These are phyloP conservation scores for Dendrobium chrysotoxum DNA, from an alignment of 106 monocot species.

Conservation along the genomic window DNA sequence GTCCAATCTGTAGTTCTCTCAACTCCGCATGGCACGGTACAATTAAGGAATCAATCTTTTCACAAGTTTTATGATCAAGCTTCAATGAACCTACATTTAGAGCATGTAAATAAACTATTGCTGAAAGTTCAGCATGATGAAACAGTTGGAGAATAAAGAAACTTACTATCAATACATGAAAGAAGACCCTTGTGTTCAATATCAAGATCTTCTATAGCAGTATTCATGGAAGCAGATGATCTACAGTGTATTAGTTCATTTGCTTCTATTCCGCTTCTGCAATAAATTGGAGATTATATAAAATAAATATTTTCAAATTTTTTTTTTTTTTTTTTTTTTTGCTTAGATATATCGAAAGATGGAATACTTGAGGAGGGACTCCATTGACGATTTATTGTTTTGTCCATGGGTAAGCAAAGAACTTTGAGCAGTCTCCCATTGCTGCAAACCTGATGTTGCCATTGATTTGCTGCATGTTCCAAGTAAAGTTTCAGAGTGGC, in stretches of 20 bases:
- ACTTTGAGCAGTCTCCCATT: constrained; percentile 66
- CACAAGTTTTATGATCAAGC: constrained; percentile 45
- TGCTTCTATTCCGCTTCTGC: constrained; percentile 49
- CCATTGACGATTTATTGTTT: constrained; percentile 37
- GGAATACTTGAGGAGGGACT: constrained; percentile 58
- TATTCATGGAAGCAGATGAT: constrained; percentile 40
- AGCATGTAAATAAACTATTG: neutral
- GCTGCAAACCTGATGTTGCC: constrained; percentile 27
- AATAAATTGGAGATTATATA: neutral
- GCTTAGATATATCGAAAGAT: neutral
- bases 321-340: neutral
- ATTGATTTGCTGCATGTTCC: constrained; percentile 33
- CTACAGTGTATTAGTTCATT: constrained; percentile 39
- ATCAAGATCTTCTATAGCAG: constrained; percentile 43
- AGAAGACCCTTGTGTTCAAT: constrained; percentile 35
- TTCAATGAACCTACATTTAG: constrained; percentile 47
- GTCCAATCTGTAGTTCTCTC: constrained; percentile 40
- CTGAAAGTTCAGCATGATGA: neutral
- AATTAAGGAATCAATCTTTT: constrained; percentile 27
- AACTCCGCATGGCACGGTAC: constrained; percentile 28
- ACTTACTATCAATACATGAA: constrained; percentile 63
- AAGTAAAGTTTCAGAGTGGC: neutral
- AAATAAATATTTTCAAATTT: too few relatives aligned
- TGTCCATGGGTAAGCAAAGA: constrained; percentile 39
- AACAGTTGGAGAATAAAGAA: neutral